Conservation (phyloP, 345 rosid species). For the Raphanus sativus region DNA sequence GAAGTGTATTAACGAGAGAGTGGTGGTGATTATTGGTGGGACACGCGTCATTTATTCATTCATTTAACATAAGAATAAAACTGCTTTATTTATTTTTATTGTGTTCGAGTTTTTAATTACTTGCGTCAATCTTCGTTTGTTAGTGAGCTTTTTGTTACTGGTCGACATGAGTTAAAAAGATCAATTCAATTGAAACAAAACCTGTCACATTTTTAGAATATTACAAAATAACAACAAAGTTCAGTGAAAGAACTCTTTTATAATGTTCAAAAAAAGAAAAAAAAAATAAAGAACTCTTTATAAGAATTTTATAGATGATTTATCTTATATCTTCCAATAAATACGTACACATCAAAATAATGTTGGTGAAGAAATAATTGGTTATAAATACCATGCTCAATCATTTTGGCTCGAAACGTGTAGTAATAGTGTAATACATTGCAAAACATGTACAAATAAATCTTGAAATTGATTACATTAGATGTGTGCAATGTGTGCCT, state of each 20-base stretch:
- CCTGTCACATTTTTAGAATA: background rate
- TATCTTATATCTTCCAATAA: background rate
- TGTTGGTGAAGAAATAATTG: slow-evolving; percentile 3
- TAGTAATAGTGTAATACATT: background rate
- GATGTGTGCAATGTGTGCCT: slow-evolving; percentile 14
- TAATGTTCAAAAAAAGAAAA: background rate
- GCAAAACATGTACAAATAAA: slow-evolving; percentile 5
- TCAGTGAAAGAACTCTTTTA: background rate
- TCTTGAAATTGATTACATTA: background rate
- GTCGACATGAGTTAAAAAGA: slow-evolving; percentile 9
- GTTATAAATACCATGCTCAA: slow-evolving; percentile 5
- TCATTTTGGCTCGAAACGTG: slow-evolving; percentile 5
- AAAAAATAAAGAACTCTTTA: background rate
- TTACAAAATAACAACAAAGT: background rate
- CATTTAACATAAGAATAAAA: slow-evolving; percentile 20
- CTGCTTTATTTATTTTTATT: slow-evolving; percentile 1
- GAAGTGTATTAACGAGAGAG: slow-evolving; percentile 11
- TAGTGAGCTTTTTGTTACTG: slow-evolving; percentile 9
- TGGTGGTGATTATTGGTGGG: slow-evolving; percentile 30
- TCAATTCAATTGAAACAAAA: background rate
- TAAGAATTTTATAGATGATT: background rate
- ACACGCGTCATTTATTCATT: slow-evolving; percentile 27
- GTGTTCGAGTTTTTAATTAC: slow-evolving; percentile 2
- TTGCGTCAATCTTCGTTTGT: slow-evolving; percentile 18
- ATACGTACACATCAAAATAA: background rate